Conservation (phyloP, 148 eudicot species). For the Nepenthes mirabilis region DNA sequence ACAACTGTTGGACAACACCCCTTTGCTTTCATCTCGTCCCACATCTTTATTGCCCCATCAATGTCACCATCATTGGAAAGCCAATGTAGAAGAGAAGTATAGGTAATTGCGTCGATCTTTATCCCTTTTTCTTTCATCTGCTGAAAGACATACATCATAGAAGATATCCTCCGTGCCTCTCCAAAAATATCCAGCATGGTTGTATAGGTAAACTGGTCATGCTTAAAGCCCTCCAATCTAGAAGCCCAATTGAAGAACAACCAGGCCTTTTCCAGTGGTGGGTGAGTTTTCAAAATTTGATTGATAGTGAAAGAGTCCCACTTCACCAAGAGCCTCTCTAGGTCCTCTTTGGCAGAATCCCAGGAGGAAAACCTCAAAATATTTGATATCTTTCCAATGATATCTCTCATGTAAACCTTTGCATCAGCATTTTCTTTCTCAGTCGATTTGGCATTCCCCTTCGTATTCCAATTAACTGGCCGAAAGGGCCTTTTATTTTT, state of each 20-base stretch:
- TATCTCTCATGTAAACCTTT: conserved; percentile 39
- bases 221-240: conserved; percentile 44
- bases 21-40: conserved; percentile 66
- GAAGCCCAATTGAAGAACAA: conserved; percentile 78
- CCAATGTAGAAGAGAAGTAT: conserved; percentile 74
- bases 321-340: conserved; percentile 28
- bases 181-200: conserved; percentile 93
- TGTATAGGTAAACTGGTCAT: conserved; percentile 70
- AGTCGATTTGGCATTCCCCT: conserved; percentile 12
- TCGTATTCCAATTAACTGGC: conserved; percentile 9
- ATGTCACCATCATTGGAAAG: conserved; percentile 65
- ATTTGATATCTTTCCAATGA: conserved; percentile 38
- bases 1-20: conserved; percentile 64
- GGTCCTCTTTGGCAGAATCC: conserved; percentile 56
- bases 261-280: conserved; percentile 89
- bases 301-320: conserved; percentile 83
- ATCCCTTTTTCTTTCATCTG: conserved; percentile 74
- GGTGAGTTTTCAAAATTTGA: conserved; percentile 83
- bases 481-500: conserved; percentile 11
- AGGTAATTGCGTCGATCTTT: conserved; percentile 51
- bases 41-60: conserved; percentile 52
- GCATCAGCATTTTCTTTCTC: conserved; percentile 21
- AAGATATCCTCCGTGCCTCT: conserved; percentile 67
- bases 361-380: conserved; percentile 51
- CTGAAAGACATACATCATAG: conserved; percentile 63